Percentiles rank a stretch among this genome's conserved stretches.
These are phyloP conservation scores for Arthrinium puccinioides DNA, from an alignment of 2,329 filamentous ascomycete species.

Conservation along the genomic window DNA sequence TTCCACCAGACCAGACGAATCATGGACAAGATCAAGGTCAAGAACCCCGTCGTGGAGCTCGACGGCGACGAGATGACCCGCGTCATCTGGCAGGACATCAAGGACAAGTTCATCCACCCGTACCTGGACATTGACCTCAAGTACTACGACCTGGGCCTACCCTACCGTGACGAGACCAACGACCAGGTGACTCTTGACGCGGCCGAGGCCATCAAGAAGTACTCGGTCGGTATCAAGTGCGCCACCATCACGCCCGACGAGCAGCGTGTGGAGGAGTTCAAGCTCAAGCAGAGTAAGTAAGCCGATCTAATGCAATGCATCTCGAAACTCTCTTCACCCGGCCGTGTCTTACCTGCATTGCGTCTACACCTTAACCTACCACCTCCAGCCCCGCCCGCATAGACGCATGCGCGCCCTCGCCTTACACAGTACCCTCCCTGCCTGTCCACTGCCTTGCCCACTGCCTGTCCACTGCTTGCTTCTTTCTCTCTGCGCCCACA, in stretches of 20 bases:
- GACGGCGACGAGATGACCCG: slow-evolving; percentile 96
- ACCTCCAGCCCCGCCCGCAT: no score
- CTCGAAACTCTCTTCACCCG: slow-evolving; percentile 1
- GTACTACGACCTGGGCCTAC: slow-evolving; percentile 91
- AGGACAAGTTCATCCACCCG: slow-evolving; percentile 95
- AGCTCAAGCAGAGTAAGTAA: slow-evolving; percentile 86
- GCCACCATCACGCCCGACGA: slow-evolving; percentile 99
- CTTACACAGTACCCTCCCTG: no score
- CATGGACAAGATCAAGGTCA: slow-evolving; percentile 95
- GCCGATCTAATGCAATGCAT: neutral
- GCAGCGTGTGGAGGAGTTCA: slow-evolving; percentile 93
- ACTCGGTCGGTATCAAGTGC: slow-evolving; percentile 97
- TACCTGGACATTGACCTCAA: slow-evolving; percentile 97
- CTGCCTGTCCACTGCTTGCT: neutral
- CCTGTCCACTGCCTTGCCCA: no score
- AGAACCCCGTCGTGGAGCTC: slow-evolving; percentile 97
- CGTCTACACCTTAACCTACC: no score
- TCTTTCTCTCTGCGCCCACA: neutral
- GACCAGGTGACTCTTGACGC: slow-evolving; percentile 94
- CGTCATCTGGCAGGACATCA: slow-evolving; percentile 99
- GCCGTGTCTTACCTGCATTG: slow-evolving; percentile 13
- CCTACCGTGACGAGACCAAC: slow-evolving; percentile 92
- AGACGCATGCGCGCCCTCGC: no score
- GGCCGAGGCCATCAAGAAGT: slow-evolving; percentile 97
- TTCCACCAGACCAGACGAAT: slow-evolving; percentile 32